Conservation (phyloP, 768 basidiomycete genomes). For the Filobasidium wieringae region DNA sequence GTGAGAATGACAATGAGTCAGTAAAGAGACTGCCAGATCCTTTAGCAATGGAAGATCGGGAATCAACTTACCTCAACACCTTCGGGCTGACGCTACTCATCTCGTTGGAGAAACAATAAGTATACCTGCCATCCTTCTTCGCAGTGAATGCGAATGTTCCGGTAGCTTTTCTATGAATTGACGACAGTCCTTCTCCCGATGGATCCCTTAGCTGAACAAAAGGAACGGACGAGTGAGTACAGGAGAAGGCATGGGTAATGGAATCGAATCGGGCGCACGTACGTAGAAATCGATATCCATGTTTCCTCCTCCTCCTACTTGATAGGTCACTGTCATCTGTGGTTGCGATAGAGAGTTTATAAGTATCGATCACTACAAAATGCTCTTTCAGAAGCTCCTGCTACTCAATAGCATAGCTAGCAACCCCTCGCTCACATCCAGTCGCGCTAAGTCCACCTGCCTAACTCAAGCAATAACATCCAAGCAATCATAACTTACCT, state of each 20-base stretch:
- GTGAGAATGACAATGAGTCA: background rate
- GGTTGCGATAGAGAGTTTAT: background rate
- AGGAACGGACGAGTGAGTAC: background rate
- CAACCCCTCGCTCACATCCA: background rate
- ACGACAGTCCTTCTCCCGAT: conserved; percentile 52
- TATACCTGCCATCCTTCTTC: conserved; percentile 70
- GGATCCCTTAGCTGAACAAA: conserved; percentile 64
- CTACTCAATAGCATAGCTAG: background rate
- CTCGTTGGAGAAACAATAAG: conserved; percentile 97
- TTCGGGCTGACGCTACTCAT: conserved; percentile 97
- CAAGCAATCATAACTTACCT: conserved; percentile 19
- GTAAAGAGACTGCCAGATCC: background rate
- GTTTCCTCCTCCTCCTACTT: conserved; percentile 94
- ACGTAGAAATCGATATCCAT: conserved; percentile 98
- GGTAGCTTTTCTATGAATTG: conserved; percentile 75
- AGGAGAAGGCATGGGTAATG: background rate
- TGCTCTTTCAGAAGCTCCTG: background rate
- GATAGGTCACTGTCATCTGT: conserved; percentile 98
- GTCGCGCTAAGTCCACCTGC: background rate
- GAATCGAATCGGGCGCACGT: conserved; percentile 5
- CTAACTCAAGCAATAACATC: background rate
- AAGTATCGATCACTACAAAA: background rate
- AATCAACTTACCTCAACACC: conserved; percentile 59
- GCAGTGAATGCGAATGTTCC: conserved; percentile 82
- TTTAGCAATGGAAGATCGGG: background rate